Base-by-base conservation (phyloP, 768 basidiomycete species). In the Auriculariales sp. region DNA sequence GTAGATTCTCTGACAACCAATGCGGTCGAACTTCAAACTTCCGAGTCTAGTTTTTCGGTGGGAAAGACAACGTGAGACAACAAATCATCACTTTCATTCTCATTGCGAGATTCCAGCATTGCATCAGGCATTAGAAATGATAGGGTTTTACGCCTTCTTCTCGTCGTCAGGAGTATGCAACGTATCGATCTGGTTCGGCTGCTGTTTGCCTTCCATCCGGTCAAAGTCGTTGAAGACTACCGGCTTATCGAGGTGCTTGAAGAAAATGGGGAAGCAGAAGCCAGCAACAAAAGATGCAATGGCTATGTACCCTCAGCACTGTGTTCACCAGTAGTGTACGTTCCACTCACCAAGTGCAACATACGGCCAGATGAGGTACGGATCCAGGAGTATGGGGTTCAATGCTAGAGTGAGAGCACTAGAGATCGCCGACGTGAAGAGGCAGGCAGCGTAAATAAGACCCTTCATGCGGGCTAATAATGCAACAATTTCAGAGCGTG, bases 381-480 rank as follows among this genome's bases (percentile, higher is more conserved):
- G 64, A 54, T 65, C 62, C 5, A 52, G 30, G 31, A 61, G 54
- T 24, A 50, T 59, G 14, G 57, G 52, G 19, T 60, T 52, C 33
- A 58, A 34, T 22, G 61, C 61, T 11, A 61, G 54, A 4, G 50
- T 47, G 33, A 65, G 49, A 28, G 64, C 64, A 19, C 58, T 51
- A 3, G 59, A 54, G 54, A 63, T 57, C 49, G 64, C 64, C 1
- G 47, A 47, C 34, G 52, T 55, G 58, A 62, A 62, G 27, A 62
- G 54, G 28, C 52, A 49, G 29, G 57, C 31, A 29, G 62, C 57
- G 48, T 61, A 61, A 32, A 64, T 61, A 27, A 66, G 53, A 52
- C 58, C 58, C 61, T 62, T 61, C 61, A 62, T 64, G 30, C 60
- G 48, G 24, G 56, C n/a, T n/a, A n/a, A n/a, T n/a, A n/a, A n/a